Evolutionary conservation across 371 early-diverging fungal genomes (phyloP).

Genomic region (Mortierella sp.): DNA sequence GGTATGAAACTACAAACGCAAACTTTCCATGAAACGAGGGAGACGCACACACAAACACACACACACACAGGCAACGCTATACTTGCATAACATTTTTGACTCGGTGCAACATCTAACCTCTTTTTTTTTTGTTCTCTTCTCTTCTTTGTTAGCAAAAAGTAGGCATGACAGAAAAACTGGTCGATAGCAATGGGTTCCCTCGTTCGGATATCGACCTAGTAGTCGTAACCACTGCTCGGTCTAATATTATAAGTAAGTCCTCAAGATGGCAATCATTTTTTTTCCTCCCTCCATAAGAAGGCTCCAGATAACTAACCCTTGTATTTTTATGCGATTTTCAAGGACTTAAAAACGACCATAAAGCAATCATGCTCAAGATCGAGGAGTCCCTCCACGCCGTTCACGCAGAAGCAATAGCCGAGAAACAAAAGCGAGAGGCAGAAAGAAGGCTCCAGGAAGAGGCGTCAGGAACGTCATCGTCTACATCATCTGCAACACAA

Average conservation of each 20-base stretch:
- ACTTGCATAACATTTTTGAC: too few species aligned
- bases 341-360: conserved; percentile 78
- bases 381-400: conserved; percentile 75
- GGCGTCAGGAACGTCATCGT: conserved; percentile 5
- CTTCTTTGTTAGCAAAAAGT: conserved; percentile 77
- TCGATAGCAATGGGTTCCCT: conserved; percentile 88
- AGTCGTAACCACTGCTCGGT: conserved; percentile 73
- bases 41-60: background rate
- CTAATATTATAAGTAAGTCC: conserved; percentile 68
- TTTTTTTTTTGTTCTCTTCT: too few species aligned
- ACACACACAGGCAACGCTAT: too few species aligned
- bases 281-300: background rate
- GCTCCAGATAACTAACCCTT: too few species aligned
- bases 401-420: conserved; percentile 62
- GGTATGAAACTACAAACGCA: conserved; percentile 17
- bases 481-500: conserved; percentile 14
- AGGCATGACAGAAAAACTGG: conserved; percentile 78
- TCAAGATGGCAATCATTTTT: conserved; percentile 7
- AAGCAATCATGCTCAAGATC: conserved; percentile 75
- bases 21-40: background rate
- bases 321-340: too few species aligned
- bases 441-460: conserved; percentile 27
- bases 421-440: conserved; percentile 17
- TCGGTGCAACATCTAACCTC: too few species aligned
- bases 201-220: conserved; percentile 89